These are phyloP conservation scores for Colletotrichum sublineola DNA, from an alignment of 2,329 filamentous ascomycete genomes.

Conservation along the genomic window DNA sequence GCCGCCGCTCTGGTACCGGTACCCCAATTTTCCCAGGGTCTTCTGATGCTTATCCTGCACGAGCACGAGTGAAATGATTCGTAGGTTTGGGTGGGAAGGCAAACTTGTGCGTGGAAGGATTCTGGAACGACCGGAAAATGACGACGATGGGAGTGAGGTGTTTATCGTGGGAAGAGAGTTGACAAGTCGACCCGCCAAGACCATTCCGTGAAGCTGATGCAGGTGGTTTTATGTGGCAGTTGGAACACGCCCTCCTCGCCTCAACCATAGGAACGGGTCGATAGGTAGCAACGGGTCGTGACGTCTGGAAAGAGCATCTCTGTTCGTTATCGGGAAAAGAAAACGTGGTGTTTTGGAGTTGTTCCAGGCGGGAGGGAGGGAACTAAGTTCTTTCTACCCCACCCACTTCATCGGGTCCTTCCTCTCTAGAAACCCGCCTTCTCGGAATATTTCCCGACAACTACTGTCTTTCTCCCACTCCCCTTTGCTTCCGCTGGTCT, in stretches of 20 bases:
- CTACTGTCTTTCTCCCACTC: slow-evolving; percentile 3
- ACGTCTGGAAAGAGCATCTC: slow-evolving; percentile 1
- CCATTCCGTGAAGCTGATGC: background rate
- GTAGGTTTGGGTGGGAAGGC: background rate
- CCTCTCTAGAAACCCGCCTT: slow-evolving; percentile 19
- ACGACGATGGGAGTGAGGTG: background rate
- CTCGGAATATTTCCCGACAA: slow-evolving; percentile 33
- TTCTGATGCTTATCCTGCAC: background rate
- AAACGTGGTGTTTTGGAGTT: slow-evolving; percentile 36
- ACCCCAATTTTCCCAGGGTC: background rate
- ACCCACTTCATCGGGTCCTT: slow-evolving; percentile 21
- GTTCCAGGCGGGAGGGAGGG: slow-evolving; percentile 27
- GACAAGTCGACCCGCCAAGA: background rate
- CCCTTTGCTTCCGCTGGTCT: slow-evolving; percentile 9
- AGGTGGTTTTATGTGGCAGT: background rate
- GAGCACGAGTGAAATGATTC: background rate
- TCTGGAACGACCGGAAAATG: background rate
- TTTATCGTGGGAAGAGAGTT: background rate
- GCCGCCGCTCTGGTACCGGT: background rate
- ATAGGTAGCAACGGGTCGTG: background rate
- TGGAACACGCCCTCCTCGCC: background rate
- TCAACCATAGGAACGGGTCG: slow-evolving; percentile 3
- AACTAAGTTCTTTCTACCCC: slow-evolving; percentile 31
- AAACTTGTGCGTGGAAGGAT: background rate
- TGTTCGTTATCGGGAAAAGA: slow-evolving; percentile 30